Evolutionary conservation across 1,284 basidiomycete species (phyloP), one percentile per base, ranked within the genome.

Genomic region (Ganoderma meredithae): DNA sequence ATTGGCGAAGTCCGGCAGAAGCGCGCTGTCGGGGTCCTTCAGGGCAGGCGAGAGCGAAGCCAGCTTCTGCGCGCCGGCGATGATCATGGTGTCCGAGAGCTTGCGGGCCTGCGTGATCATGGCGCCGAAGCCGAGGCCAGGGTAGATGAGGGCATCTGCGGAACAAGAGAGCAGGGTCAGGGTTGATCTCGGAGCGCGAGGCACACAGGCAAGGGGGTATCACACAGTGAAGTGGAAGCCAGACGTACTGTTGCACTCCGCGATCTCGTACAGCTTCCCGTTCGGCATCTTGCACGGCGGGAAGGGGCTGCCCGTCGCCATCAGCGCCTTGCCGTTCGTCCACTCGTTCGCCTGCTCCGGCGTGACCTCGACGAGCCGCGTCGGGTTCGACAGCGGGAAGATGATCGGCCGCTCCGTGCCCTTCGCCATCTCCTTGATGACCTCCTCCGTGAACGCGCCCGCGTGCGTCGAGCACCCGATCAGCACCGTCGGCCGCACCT

Each of bases 251-350:
- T 93, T 93, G 76, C 90, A 92, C 74, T 91, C 90, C 0, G 89
- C 90, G 59, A 91, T 60, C 25, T 60, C 78, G 74, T 92, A 92
- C 61, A 90, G 86, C 78, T 88, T 88, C 55, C 88, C 89, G 69
- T 85, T 85, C 1, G 89, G 85, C 80, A 86, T 86, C 79, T 89
- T 88, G 17, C 89, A 90, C 9, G 88, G 88, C 2, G 86, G 86
- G 82, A 95, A 96, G 1, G 94, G 94, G 71, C 91, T 93, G 8
- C 94, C 94, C 8, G 93, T 95, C 0, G 93, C 91, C 65, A 95
- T 80, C 55, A 95, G 80, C n/a, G 93, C 94, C 75, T 86, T 88
- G 2, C 93, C 93, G 9, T 87, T 77, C 0, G 90, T 91, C 94
- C 94, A 95, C 36, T 88, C 83, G 73, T 90, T 88, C 52, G 90